Evolutionary conservation across 1,284 basidiomycete genomes (phyloP).

Genomic region (Athelia sp.): DNA sequence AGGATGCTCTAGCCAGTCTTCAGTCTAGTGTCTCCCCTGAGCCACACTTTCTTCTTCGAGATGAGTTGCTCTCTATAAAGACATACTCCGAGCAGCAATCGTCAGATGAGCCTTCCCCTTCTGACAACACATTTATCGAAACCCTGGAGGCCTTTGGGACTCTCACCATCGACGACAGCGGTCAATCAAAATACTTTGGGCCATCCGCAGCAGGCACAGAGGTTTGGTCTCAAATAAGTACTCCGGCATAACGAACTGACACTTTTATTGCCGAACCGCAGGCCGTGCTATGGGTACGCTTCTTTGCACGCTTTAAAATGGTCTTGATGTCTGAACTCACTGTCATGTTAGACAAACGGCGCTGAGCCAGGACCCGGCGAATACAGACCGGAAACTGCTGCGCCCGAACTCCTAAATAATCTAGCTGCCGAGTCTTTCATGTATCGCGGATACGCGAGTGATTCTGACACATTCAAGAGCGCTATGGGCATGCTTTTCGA

Average conservation of each 20-base stretch:
- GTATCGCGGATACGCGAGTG: slow-evolving; percentile 25
- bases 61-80: slow-evolving; percentile 58
- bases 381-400: slow-evolving; percentile 27
- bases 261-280: slow-evolving; percentile 6
- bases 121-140: slow-evolving; percentile 17
- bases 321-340: neutral
- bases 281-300: slow-evolving; percentile 15
- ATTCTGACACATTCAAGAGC: slow-evolving; percentile 24
- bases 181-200: slow-evolving; percentile 59
- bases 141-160: slow-evolving; percentile 48
- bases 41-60: slow-evolving; percentile 56
- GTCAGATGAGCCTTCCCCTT: slow-evolving; percentile 14
- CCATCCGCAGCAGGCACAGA: slow-evolving; percentile 51
- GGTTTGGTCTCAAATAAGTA: no score
- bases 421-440: slow-evolving; percentile 45
- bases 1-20: slow-evolving; percentile 62
- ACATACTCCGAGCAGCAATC: slow-evolving; percentile 37
- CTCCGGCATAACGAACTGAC: no score
- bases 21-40: slow-evolving; percentile 58
- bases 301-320: neutral
- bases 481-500: slow-evolving; percentile 27
- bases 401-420: slow-evolving; percentile 35
- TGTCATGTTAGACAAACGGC: slow-evolving; percentile 44
- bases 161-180: slow-evolving; percentile 49
- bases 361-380: slow-evolving; percentile 23